These are phyloP conservation scores for Colletotrichum sp. DNA, from an alignment of 2,329 filamentous ascomycete genomes.

Conservation along the genomic window DNA sequence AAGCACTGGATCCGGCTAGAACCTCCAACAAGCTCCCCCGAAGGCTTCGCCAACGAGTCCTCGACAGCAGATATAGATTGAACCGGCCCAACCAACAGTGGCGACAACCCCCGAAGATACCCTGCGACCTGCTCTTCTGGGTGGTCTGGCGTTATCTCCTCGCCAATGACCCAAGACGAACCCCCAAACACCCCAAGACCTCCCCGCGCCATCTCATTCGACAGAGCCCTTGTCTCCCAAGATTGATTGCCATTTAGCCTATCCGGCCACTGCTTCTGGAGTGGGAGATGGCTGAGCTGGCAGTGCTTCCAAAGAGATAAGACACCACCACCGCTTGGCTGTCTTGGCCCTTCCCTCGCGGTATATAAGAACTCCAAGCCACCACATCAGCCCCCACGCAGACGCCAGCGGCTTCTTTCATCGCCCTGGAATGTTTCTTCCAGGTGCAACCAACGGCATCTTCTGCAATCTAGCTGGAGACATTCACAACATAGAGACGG, in stretches of 20 bases:
- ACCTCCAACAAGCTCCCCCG: neutral
- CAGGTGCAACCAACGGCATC: neutral
- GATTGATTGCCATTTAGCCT: neutral
- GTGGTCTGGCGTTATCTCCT: neutral
- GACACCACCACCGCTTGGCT: neutral
- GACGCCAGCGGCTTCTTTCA: neutral
- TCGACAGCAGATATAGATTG: neutral
- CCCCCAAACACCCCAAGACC: neutral
- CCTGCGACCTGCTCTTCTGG: constrained; percentile 1
- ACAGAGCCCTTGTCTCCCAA: neutral
- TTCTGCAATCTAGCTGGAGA: neutral
- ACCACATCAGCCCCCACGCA: neutral
- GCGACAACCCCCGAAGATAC: neutral
- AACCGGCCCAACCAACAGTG: neutral
- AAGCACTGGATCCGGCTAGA: neutral
- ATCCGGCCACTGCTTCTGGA: neutral
- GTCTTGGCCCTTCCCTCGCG: neutral
- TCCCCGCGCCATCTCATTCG: neutral
- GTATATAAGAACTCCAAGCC: neutral
- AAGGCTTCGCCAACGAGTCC: neutral
- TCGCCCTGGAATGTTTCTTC: neutral
- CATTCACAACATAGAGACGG: neutral
- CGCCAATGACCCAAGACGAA: neutral
- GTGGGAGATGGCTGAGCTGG: neutral
- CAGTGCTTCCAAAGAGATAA: neutral